Percentiles rank a stretch among this genome's conserved stretches.
phyloP scores from a whole-genome alignment of 192 early-diverging fungal species.

The Phlyctochytrium bullatum region DNA sequence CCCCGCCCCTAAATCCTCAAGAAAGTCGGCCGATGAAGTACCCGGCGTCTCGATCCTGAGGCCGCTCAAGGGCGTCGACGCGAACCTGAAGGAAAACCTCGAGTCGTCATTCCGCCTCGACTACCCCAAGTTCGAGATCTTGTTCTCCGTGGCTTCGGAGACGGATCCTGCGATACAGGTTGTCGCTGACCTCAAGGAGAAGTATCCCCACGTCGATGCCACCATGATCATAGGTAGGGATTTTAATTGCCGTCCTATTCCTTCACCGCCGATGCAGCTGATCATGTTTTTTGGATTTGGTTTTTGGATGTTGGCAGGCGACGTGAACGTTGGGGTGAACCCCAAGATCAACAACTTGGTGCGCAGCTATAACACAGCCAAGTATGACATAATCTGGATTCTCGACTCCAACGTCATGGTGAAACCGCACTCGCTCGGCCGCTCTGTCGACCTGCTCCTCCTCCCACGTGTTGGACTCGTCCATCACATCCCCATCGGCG shows the following conservation, averaged over 20 bases:
- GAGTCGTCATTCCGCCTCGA: slow-evolving; percentile 81
- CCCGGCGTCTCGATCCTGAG: slow-evolving; percentile 90
- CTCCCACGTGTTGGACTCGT: slow-evolving; percentile 79
- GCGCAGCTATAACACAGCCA: slow-evolving; percentile 70
- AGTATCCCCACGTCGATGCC: slow-evolving; percentile 73
- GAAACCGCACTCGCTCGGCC: slow-evolving; percentile 69
- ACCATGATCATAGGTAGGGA: slow-evolving; percentile 73
- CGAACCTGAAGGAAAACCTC: slow-evolving; percentile 77
- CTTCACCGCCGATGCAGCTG: slow-evolving; percentile 2
- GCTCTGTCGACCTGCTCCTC: slow-evolving; percentile 77
- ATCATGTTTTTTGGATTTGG: slow-evolving; percentile 28
- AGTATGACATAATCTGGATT: slow-evolving; percentile 92
- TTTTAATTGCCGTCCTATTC: not conserved
- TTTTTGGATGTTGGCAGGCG: too few relatives aligned
- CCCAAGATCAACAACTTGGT: slow-evolving; percentile 97
- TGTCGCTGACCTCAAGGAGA: slow-evolving; percentile 63
- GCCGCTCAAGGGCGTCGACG: slow-evolving; percentile 91
- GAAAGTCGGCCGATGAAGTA: not conserved
- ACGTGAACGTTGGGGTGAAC: slow-evolving; percentile 77
- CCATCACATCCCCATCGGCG: slow-evolving; percentile 90
- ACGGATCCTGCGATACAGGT: slow-evolving; percentile 81
- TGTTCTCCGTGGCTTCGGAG: slow-evolving; percentile 81
- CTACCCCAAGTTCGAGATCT: slow-evolving; percentile 85
- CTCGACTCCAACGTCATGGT: slow-evolving; percentile 89
- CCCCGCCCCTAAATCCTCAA: slow-evolving; percentile 7